Evolutionary conservation across 2,329 filamentous ascomycete species (phyloP).

Genomic region (Talaromyces pinophilus): DNA sequence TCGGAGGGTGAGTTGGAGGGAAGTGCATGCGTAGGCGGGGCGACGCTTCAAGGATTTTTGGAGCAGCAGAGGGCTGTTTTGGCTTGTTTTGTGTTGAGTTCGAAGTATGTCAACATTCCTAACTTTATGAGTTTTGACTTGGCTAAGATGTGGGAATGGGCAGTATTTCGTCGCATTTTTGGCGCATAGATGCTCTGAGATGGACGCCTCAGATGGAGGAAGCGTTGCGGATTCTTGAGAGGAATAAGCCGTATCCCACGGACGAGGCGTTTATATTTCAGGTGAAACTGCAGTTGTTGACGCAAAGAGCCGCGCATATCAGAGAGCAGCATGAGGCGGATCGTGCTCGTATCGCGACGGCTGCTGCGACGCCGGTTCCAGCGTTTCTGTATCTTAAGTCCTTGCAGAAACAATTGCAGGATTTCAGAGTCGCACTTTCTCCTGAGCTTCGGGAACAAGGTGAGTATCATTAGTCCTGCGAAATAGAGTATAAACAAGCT

Average conservation of each 20-base stretch:
- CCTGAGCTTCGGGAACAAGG: conserved; percentile 28
- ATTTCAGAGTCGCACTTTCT: conserved; percentile 33
- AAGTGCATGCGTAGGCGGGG: conserved; percentile 5
- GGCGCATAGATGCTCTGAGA: conserved; percentile 37
- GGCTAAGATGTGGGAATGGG: conserved; percentile 17
- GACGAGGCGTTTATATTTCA: conserved; percentile 39
- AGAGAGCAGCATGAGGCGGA: conserved; percentile 34
- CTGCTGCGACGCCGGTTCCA: conserved; percentile 7
- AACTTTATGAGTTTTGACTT: neutral
- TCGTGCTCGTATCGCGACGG: conserved; percentile 22
- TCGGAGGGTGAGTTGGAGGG: conserved; percentile 25
- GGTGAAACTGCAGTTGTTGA: conserved; percentile 41
- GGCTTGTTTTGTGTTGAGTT: conserved; percentile 37
- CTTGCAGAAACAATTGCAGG: conserved; percentile 36
- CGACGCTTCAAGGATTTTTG: conserved; percentile 26
- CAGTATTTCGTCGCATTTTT: conserved; percentile 40
- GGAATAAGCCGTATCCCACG: conserved; percentile 29
- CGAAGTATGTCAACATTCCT: conserved; percentile 27
- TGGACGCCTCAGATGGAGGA: conserved; percentile 47
- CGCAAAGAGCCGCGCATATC: conserved; percentile 34
- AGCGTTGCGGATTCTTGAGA: conserved; percentile 33
- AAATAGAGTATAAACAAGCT: no score
- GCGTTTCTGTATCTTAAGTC: conserved; percentile 33
- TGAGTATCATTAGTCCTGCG: conserved; percentile 1
- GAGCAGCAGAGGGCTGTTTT: conserved; percentile 35